A percentile compares a stretch with the other conserved stretches of the same genome.
These are phyloP conservation scores for Pisolithus thermaeus DNA, from an alignment of 1,284 basidiomycete genomes.

Conservation along the genomic window DNA sequence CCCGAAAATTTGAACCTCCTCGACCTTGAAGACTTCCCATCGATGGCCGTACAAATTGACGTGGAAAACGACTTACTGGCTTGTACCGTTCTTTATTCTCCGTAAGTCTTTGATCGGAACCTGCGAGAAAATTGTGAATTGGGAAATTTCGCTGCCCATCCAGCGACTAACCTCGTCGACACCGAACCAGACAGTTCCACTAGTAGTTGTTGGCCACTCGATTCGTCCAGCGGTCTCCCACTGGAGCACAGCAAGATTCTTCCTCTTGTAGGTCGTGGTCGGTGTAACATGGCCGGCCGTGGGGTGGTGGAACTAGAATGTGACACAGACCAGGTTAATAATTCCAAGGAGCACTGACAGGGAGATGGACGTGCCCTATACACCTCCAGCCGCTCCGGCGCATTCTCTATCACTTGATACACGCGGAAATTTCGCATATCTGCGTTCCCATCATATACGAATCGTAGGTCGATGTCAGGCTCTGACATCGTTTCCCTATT, in stretches of 20 bases:
- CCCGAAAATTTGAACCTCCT: slow-evolving; percentile 48
- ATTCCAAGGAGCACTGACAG: not conserved
- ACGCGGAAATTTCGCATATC: slow-evolving; percentile 44
- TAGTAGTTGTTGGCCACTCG: slow-evolving; percentile 43
- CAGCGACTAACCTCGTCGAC: slow-evolving; percentile 36
- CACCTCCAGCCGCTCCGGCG: slow-evolving; percentile 32
- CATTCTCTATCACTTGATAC: slow-evolving; percentile 30
- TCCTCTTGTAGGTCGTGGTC: slow-evolving; percentile 45
- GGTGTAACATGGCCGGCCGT: slow-evolving; percentile 38
- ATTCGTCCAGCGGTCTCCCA: slow-evolving; percentile 51
- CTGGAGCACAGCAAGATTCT: slow-evolving; percentile 36
- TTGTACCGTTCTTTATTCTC: slow-evolving; percentile 41
- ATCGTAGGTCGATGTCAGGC: slow-evolving; percentile 37
- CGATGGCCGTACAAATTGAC: not conserved
- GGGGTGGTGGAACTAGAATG: slow-evolving; percentile 46
- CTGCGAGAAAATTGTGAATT: slow-evolving; percentile 23
- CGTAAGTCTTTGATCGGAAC: slow-evolving; percentile 44
- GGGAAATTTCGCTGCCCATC: not conserved
- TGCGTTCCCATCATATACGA: slow-evolving; percentile 32
- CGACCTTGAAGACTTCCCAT: slow-evolving; percentile 32
- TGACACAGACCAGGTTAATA: not conserved
- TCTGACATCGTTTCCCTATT: slow-evolving; percentile 13
- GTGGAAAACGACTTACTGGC: slow-evolving; percentile 37
- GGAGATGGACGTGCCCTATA: slow-evolving; percentile 37
- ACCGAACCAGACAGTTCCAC: slow-evolving; percentile 45